Percentiles rank a stretch among this genome's conserved stretches.
These are phyloP conservation scores for Neurospora sp. DNA, from an alignment of 495 filamentous ascomycete species.

Conservation along the genomic window DNA sequence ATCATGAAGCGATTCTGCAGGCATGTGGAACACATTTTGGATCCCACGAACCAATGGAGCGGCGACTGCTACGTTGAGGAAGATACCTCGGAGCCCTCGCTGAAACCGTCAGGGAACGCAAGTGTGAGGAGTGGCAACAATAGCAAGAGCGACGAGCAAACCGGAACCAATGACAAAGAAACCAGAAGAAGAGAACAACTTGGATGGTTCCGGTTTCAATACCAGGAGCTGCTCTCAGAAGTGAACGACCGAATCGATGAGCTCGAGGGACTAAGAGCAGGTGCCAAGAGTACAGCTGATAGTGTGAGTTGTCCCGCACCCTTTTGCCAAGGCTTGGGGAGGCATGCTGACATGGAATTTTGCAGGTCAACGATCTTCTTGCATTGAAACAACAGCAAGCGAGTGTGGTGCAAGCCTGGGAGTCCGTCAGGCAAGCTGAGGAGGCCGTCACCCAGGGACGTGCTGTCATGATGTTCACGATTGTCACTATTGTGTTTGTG, in stretches of 20 bases:
- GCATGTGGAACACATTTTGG: conserved; percentile 34
- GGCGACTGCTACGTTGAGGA: background rate
- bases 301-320: conserved; percentile 9
- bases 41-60: conserved; percentile 14
- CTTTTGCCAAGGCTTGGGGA: background rate
- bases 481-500: conserved; percentile 50
- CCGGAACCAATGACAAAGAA: background rate
- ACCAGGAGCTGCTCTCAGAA: conserved; percentile 11
- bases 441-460: conserved; percentile 47
- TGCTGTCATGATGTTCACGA: conserved; percentile 55
- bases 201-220: conserved; percentile 18
- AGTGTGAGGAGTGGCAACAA: background rate
- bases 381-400: conserved; percentile 56
- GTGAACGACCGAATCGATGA: conserved; percentile 16
- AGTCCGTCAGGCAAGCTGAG: conserved; percentile 46
- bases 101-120: background rate
- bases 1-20: conserved; percentile 48
- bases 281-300: conserved; percentile 16
- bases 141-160: background rate
- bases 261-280: conserved; percentile 17
- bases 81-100: background rate
- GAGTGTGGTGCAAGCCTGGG: conserved; percentile 47
- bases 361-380: conserved; percentile 36
- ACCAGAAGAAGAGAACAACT: conserved; percentile 9
- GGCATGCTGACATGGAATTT: background rate